These are phyloP conservation scores for Sisymbrium altissimum DNA, from an alignment of 345 rosid species.

Conservation along the genomic window DNA sequence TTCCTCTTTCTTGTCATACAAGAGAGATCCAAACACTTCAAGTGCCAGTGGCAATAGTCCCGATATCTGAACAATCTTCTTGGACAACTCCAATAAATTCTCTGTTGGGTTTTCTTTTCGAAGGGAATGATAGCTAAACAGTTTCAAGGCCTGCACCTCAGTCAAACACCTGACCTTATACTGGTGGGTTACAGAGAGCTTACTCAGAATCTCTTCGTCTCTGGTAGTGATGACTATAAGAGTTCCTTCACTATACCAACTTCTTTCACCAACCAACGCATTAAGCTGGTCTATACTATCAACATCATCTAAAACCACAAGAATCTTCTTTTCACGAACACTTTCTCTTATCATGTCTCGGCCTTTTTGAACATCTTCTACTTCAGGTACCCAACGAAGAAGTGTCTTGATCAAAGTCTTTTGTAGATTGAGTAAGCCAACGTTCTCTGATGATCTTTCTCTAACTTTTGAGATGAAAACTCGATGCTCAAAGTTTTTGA, in stretches of 20 bases:
- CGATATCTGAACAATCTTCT: slow-evolving; percentile 39
- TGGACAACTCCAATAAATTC: slow-evolving; percentile 24
- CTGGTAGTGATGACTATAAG: slow-evolving; percentile 65
- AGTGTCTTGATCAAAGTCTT: slow-evolving; percentile 33
- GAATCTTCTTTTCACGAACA: slow-evolving; percentile 31
- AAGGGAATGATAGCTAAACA: slow-evolving; percentile 62
- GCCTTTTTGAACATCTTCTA: slow-evolving; percentile 30
- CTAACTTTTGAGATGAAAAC: slow-evolving; percentile 33
- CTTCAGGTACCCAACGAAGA: neutral
- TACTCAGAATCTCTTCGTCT: slow-evolving; percentile 35
- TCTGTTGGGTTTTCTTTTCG: slow-evolving; percentile 49
- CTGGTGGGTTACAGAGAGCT: slow-evolving; percentile 14
- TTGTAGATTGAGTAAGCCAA: slow-evolving; percentile 44
- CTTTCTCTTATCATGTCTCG: slow-evolving; percentile 14
- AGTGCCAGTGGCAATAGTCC: slow-evolving; percentile 60
- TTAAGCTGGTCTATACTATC: slow-evolving; percentile 39
- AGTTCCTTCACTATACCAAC: slow-evolving; percentile 50
- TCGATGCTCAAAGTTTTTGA: neutral
- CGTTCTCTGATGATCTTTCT: slow-evolving; percentile 24
- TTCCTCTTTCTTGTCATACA: slow-evolving; percentile 42
- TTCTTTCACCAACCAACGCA: slow-evolving; percentile 43
- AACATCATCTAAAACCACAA: slow-evolving; percentile 62
- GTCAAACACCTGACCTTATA: slow-evolving; percentile 53
- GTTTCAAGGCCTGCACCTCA: slow-evolving; percentile 35
- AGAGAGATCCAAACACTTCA: slow-evolving; percentile 64